phyloP scores from a whole-genome alignment of 2,329 filamentous ascomycete species.

The Ophiostoma piceae region DNA sequence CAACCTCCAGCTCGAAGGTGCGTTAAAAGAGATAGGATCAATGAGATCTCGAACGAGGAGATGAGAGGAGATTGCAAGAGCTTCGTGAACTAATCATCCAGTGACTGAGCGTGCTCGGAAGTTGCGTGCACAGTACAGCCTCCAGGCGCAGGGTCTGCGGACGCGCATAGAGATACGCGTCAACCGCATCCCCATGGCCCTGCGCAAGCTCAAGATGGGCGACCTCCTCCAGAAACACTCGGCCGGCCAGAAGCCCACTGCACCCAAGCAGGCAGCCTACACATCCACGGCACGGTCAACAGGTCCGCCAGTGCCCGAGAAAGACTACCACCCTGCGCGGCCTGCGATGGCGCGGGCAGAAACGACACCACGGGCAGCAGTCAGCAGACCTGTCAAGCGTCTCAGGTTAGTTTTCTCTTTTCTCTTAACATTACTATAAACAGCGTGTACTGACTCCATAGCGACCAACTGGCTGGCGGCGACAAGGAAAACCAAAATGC shows the following conservation, averaged over 20 bases:
- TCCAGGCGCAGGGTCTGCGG: slow-evolving; percentile 79
- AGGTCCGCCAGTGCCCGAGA: slow-evolving; percentile 47
- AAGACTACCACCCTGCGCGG: slow-evolving; percentile 36
- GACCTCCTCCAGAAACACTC: slow-evolving; percentile 59
- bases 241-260: slow-evolving; percentile 38
- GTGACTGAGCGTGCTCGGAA: slow-evolving; percentile 84
- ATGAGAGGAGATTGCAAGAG: background rate
- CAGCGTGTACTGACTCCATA: slow-evolving; percentile 37
- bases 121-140: slow-evolving; percentile 79
- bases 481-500: slow-evolving; percentile 73
- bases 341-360: slow-evolving; percentile 12
- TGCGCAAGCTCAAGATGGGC: slow-evolving; percentile 76
- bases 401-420: slow-evolving; percentile 42
- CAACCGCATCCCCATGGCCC: slow-evolving; percentile 77
- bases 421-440: no score
- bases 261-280: slow-evolving; percentile 27
- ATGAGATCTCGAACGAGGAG: background rate
- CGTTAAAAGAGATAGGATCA: background rate
- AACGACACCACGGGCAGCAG: slow-evolving; percentile 19
- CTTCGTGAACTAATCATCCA: slow-evolving; percentile 35
- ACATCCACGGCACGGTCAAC: slow-evolving; percentile 27
- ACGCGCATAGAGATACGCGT: slow-evolving; percentile 87
- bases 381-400: slow-evolving; percentile 41
- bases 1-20: slow-evolving; percentile 83
- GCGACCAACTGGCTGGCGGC: slow-evolving; percentile 56